These are phyloP conservation scores for Flueggea neowawraea DNA, from an alignment of 441 rosid species.

Conservation along the genomic window DNA sequence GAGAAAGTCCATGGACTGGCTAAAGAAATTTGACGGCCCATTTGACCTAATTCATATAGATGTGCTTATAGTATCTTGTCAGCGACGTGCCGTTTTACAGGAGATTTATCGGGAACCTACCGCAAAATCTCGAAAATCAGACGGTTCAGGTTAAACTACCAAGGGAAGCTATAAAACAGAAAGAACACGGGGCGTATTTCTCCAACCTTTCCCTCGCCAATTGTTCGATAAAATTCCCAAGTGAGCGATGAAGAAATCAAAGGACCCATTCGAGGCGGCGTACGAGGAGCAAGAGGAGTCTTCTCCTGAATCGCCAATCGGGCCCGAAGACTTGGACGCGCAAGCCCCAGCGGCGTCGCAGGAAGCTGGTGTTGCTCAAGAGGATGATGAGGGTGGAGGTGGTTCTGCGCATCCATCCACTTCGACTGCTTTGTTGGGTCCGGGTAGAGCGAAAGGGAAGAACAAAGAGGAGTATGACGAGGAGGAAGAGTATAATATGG, in stretches of 20 bases:
- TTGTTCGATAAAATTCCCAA: not conserved
- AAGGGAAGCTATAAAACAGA: no score
- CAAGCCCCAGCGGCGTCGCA: slow-evolving; percentile 13
- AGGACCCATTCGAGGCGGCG: slow-evolving; percentile 92
- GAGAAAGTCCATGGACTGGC: no score
- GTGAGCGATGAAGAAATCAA: slow-evolving; percentile 60
- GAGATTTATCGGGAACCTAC: no score
- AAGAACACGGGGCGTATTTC: no score
- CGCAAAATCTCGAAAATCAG: no score
- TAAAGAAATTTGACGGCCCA: no score
- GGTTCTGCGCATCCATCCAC: slow-evolving; percentile 8
- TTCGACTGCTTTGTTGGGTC: slow-evolving; percentile 20
- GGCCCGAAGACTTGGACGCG: slow-evolving; percentile 27
- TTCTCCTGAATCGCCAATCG: slow-evolving; percentile 55
- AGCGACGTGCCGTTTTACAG: no score
- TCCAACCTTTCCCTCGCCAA: not conserved
- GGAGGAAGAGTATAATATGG: slow-evolving; percentile 89
- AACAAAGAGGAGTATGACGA: slow-evolving; percentile 77
- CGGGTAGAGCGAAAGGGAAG: slow-evolving; percentile 23
- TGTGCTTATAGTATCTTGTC: no score
- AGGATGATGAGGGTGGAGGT: slow-evolving; percentile 33
- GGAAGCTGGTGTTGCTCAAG: slow-evolving; percentile 22
- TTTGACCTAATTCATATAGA: no score
- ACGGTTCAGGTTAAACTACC: no score
- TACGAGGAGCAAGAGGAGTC: slow-evolving; percentile 75